phyloP scores from a whole-genome alignment of 257 asterid genomes.

The Ligustrum vulgare region DNA sequence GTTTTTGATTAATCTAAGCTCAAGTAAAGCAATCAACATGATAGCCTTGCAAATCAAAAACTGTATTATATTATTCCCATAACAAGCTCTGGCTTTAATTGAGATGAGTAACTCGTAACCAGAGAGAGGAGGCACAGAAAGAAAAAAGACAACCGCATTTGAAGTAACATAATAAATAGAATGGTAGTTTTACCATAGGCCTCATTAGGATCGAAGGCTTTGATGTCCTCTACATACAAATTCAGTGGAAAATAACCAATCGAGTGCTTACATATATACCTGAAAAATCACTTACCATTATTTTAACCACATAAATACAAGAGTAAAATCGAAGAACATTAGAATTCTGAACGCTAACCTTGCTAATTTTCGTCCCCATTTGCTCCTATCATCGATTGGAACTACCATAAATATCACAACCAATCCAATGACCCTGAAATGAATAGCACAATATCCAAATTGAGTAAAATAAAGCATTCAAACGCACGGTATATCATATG shows the following conservation, averaged over 20 bases:
- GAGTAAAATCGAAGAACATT: background rate
- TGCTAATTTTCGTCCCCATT: slow-evolving; percentile 58
- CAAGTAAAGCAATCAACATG: too few relatives aligned
- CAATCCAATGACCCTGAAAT: slow-evolving; percentile 65
- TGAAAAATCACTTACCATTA: slow-evolving; percentile 36
- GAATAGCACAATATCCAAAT: slow-evolving; percentile 10
- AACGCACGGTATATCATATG: background rate
- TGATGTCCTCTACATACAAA: slow-evolving; percentile 80
- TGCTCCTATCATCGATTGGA: slow-evolving; percentile 73
- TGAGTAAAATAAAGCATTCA: background rate
- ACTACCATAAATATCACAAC: slow-evolving; percentile 55
- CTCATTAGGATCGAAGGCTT: slow-evolving; percentile 89
- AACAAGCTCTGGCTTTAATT: slow-evolving; percentile 2
- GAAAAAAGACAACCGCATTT: background rate
- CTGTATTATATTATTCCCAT: too few relatives aligned
- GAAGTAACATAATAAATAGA: background rate
- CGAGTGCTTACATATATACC: slow-evolving; percentile 84
- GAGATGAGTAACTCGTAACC: background rate
- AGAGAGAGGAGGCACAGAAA: background rate
- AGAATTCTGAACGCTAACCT: slow-evolving; percentile 40
- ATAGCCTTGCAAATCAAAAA: too few relatives aligned
- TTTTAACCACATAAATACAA: slow-evolving; percentile 11
- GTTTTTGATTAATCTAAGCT: too few relatives aligned
- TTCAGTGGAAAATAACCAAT: slow-evolving; percentile 85
- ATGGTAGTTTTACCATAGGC: slow-evolving; percentile 63